Percentiles rank a stretch among this genome's conserved stretches.
phyloP scores from a whole-genome alignment of 2,329 filamentous ascomycete genomes.

The Pseudogymnoascus sp. region DNA sequence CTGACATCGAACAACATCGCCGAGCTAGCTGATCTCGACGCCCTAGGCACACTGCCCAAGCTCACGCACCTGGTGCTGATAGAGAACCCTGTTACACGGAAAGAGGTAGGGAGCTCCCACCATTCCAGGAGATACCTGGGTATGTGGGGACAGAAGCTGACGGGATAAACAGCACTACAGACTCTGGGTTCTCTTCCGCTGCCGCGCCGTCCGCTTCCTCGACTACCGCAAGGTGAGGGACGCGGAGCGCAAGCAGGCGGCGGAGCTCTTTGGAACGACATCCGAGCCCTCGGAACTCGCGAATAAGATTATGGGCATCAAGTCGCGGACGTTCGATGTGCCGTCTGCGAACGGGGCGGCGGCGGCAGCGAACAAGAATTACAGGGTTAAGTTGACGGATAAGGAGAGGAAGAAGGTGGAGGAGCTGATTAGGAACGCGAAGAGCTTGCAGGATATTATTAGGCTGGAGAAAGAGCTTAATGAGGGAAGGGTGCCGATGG shows the following conservation, averaged over 20 bases:
- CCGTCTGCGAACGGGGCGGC: conserved; percentile 38
- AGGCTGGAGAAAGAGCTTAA: conserved; percentile 83
- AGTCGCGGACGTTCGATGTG: conserved; percentile 66
- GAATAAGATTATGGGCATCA: conserved; percentile 72
- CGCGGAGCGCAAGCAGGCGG: conserved; percentile 66
- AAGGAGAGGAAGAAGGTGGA: conserved; percentile 79
- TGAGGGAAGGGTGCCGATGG: conserved; percentile 75
- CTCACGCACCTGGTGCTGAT: conserved; percentile 73
- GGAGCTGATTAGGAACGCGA: conserved; percentile 79
- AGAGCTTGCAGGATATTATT: conserved; percentile 82
- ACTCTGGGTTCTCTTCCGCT: conserved; percentile 82
- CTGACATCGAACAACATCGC: conserved; percentile 73
- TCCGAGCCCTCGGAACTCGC: conserved; percentile 75
- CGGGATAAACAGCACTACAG: conserved; percentile 64
- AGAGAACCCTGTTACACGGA: conserved; percentile 85
- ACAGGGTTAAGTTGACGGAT: conserved; percentile 76
- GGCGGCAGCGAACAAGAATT: conserved; percentile 48
- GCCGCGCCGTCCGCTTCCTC: conserved; percentile 76
- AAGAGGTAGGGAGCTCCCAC: conserved; percentile 60
- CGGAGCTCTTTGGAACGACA: conserved; percentile 72
- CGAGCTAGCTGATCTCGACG: conserved; percentile 81
- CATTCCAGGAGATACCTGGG: neutral
- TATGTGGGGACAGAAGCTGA: conserved; percentile 7
- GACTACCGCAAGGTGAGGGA: conserved; percentile 90
- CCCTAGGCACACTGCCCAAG: conserved; percentile 57